Evolutionary conservation across 1,284 basidiomycete species (phyloP).

Genomic region (Ganoderma boninense): DNA sequence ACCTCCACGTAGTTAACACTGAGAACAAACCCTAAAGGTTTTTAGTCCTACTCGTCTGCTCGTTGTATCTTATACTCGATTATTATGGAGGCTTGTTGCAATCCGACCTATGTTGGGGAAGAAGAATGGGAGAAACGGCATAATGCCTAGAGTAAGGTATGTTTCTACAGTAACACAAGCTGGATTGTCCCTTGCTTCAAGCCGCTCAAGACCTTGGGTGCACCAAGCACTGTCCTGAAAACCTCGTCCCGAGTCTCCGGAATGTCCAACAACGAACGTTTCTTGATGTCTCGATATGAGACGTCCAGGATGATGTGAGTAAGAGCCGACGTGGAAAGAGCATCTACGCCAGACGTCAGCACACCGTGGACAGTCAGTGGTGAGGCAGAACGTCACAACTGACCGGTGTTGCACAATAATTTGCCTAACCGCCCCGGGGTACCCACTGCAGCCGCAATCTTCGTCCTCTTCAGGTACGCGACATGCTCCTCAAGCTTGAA

Average conservation of each 20-base stretch:
- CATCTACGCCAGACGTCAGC: constrained; percentile 54
- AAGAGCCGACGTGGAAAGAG: constrained; percentile 72
- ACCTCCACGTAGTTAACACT: constrained; percentile 73
- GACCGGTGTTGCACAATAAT: constrained; percentile 79
- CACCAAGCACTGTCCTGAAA: constrained; percentile 77
- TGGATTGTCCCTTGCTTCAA: constrained; percentile 78
- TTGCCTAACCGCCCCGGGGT: constrained; percentile 86
- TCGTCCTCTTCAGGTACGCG: constrained; percentile 76
- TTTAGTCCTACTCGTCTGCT: constrained; percentile 57
- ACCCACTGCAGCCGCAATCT: constrained; percentile 80
- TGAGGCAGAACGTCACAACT: constrained; percentile 49
- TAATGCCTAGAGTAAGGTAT: constrained; percentile 23
- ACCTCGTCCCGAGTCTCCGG: constrained; percentile 84
- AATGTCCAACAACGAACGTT: constrained; percentile 78
- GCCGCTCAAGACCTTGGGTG: constrained; percentile 64
- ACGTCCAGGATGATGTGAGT: constrained; percentile 84
- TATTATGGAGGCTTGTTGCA: constrained; percentile 34
- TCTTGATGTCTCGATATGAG: constrained; percentile 76
- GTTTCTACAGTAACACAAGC: constrained; percentile 72
- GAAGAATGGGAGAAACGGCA: constrained; percentile 18
- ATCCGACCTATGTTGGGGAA: constrained; percentile 25
- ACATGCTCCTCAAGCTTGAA: constrained; percentile 86
- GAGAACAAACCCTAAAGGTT: constrained; percentile 88
- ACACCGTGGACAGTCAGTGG: constrained; percentile 59
- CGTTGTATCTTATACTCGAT: constrained; percentile 34